Evolutionary conservation across 2,329 filamentous ascomycete species (phyloP).

Genomic region (Orbilia blumenaviensis): DNA sequence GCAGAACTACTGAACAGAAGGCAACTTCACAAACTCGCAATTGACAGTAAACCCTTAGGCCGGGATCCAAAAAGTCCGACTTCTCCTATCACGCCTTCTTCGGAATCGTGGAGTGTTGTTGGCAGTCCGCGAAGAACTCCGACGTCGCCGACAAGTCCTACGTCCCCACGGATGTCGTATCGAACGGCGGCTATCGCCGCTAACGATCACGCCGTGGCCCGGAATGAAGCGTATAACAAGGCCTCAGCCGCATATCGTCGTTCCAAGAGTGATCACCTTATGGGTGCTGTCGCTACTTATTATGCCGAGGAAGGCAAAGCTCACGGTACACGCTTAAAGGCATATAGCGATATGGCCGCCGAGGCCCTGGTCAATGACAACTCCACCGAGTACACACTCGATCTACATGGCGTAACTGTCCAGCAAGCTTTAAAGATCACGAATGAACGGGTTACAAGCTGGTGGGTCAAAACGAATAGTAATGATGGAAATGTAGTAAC

Average conservation of each 20-base stretch:
- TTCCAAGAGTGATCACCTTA: constrained; percentile 55
- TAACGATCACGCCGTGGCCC: constrained; percentile 37
- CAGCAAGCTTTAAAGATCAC: constrained; percentile 56
- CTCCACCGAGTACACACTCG: constrained; percentile 51
- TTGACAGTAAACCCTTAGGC: neutral
- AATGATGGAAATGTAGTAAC: constrained; percentile 42
- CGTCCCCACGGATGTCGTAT: constrained; percentile 34
- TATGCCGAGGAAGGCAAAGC: constrained; percentile 56
- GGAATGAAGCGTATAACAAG: constrained; percentile 56
- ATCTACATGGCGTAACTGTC: constrained; percentile 57
- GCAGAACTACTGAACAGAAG: constrained; percentile 54
- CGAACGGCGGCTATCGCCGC: constrained; percentile 20
- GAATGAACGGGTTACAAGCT: constrained; percentile 56
- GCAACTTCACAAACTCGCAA: constrained; percentile 36
- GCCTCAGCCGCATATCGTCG: constrained; percentile 56
- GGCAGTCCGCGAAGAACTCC: constrained; percentile 18
- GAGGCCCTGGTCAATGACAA: constrained; percentile 54
- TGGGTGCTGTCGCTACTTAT: constrained; percentile 57
- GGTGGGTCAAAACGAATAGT: constrained; percentile 55
- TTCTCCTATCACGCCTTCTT: constrained; percentile 5
- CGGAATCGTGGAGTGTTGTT: constrained; percentile 18
- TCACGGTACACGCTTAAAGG: constrained; percentile 49
- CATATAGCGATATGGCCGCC: constrained; percentile 52
- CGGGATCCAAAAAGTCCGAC: neutral
- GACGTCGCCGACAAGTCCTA: constrained; percentile 49